Percentiles rank a stretch among this genome's conserved stretches.
Evolutionary conservation across 768 basidiomycete species (phyloP).

Genomic region (Leccinum pellstonianum): DNA sequence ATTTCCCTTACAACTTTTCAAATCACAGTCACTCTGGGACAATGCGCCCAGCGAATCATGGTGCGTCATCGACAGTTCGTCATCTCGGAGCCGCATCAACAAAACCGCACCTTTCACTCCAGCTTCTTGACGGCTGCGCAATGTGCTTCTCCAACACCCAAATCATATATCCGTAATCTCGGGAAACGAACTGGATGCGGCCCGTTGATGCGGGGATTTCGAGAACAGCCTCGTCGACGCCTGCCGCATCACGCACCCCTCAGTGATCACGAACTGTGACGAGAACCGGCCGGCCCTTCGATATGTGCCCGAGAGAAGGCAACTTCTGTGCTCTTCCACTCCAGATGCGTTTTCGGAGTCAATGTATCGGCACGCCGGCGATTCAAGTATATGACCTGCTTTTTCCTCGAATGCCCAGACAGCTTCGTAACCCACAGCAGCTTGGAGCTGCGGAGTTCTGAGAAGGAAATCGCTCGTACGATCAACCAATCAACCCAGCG

Average conservation of each 20-base stretch:
- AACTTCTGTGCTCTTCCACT: too few relatives aligned
- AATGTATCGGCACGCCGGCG: too few relatives aligned
- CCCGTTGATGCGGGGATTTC: not conserved
- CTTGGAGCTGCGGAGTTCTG: not conserved
- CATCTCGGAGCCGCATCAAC: not conserved
- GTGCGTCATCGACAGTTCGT: too few relatives aligned
- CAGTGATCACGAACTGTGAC: not conserved
- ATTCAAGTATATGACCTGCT: too few relatives aligned
- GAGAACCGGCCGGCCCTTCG: too few relatives aligned
- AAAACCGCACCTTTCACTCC: not conserved
- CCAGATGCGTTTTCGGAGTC: too few relatives aligned
- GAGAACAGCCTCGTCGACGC: not conserved
- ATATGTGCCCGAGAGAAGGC: too few relatives aligned
- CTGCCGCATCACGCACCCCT: not conserved
- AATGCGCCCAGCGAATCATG: too few relatives aligned
- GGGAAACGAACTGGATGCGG: not conserved
- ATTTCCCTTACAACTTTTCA: not conserved
- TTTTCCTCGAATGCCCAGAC: not conserved
- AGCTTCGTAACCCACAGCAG: not conserved
- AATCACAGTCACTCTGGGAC: not conserved
- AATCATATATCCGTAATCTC: too few relatives aligned
- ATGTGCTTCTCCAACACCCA: too few relatives aligned
- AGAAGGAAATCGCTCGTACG: not conserved
- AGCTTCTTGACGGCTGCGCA: too few relatives aligned
- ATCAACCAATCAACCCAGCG: not conserved